Conservation (phyloP, 176 grass and related monocot species). For the Pharus latifolius region DNA sequence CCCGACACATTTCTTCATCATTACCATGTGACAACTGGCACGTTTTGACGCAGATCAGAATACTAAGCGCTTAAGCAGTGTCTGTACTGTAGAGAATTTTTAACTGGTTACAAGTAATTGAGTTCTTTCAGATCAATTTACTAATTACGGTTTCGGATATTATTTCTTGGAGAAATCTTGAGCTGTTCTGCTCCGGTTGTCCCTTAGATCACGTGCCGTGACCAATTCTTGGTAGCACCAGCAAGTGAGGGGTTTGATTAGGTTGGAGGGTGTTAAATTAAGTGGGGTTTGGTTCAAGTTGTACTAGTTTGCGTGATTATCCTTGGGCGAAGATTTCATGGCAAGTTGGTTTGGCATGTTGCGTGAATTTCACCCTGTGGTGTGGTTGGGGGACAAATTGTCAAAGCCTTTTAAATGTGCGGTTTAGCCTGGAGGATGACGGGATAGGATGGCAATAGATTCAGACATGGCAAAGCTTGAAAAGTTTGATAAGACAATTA, state of each 20-base stretch:
- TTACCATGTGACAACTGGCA: not conserved
- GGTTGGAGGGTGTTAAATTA: not conserved
- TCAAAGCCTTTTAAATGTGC: not conserved
- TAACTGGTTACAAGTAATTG: not conserved
- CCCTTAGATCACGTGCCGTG: not conserved
- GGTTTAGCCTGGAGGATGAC: not conserved
- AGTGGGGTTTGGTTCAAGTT: not conserved
- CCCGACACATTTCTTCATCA: not conserved
- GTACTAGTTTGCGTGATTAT: not conserved
- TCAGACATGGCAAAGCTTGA: not conserved
- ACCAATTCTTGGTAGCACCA: not conserved
- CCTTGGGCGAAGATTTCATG: not conserved
- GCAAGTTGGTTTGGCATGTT: not conserved
- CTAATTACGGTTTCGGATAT: not conserved
- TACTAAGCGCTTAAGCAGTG: not conserved
- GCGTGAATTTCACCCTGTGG: not conserved
- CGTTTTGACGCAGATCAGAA: not conserved
- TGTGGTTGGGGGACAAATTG: not conserved
- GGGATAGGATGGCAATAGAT: not conserved
- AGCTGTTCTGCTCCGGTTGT: not conserved
- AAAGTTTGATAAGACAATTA: not conserved
- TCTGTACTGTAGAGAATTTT: not conserved
- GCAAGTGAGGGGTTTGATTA: not conserved
- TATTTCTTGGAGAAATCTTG: not conserved
- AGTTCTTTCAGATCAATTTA: not conserved